Percentiles rank a stretch among this genome's conserved stretches.
Conservation (phyloP, 148 eudicot species). For the Rhododendron henanense region DNA sequence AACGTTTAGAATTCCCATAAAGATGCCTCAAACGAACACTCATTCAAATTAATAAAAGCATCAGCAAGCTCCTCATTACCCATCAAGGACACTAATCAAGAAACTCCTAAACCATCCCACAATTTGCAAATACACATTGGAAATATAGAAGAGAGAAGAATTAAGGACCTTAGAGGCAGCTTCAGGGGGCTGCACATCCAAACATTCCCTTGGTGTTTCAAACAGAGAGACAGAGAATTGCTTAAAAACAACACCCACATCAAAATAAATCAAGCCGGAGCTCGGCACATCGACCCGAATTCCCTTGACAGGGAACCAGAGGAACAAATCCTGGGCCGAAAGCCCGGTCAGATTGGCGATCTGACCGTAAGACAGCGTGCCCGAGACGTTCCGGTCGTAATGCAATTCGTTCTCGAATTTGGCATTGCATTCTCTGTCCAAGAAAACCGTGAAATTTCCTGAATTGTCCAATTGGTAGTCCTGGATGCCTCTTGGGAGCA, state of each 20-base stretch:
- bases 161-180: background rate
- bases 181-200: conserved; percentile 28
- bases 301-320: conserved; percentile 75
- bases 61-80: background rate
- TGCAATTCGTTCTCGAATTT: conserved; percentile 72
- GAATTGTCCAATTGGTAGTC: conserved; percentile 31
- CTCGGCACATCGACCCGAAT: conserved; percentile 81
- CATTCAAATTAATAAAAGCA: background rate
- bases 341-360: conserved; percentile 61
- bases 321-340: conserved; percentile 71
- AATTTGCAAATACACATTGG: background rate
- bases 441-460: conserved; percentile 50
- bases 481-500: conserved; percentile 68
- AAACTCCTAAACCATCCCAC: background rate
- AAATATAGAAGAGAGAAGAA: background rate
- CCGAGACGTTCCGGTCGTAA: conserved; percentile 60
- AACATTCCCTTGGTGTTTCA: conserved; percentile 66
- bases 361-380: conserved; percentile 46
- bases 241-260: conserved; percentile 83
- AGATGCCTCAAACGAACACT: background rate
- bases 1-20: conserved; percentile 11
- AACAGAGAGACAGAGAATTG: conserved; percentile 74
- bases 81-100: background rate
- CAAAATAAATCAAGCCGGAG: conserved; percentile 86
- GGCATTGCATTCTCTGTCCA: conserved; percentile 64